phyloP scores from a whole-genome alignment of 148 eudicot genomes.

The Camellia sinensis region DNA sequence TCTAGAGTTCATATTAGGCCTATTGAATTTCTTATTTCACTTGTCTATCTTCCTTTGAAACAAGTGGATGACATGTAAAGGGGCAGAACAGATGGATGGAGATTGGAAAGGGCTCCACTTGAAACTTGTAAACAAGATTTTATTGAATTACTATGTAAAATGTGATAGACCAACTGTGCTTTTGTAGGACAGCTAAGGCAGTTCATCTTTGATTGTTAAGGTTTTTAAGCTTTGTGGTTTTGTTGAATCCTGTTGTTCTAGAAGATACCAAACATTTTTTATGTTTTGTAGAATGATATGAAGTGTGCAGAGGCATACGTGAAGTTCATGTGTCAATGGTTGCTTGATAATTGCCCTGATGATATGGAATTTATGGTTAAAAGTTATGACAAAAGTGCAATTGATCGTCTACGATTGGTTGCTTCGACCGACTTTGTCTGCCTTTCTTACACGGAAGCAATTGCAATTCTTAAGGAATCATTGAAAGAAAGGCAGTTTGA shows the following conservation, averaged over 20 bases:
- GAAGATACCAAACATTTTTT: background rate
- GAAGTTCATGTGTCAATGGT: too few relatives aligned
- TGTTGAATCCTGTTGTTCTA: background rate
- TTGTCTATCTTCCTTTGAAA: too few relatives aligned
- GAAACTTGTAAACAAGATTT: too few relatives aligned
- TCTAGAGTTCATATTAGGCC: too few relatives aligned
- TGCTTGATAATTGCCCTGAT: slow-evolving; percentile 86
- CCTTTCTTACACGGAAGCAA: slow-evolving; percentile 83
- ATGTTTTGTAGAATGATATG: slow-evolving; percentile 79
- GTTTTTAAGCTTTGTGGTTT: background rate
- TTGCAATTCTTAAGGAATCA: slow-evolving; percentile 58
- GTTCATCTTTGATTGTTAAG: background rate
- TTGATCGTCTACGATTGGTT: slow-evolving; percentile 78
- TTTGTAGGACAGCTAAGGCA: too few relatives aligned
- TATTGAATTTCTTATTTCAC: too few relatives aligned
- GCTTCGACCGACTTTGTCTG: slow-evolving; percentile 69
- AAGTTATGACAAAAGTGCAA: slow-evolving; percentile 62
- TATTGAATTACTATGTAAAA: too few relatives aligned
- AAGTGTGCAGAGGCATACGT: too few relatives aligned
- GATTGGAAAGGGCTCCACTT: too few relatives aligned
- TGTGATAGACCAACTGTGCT: too few relatives aligned
- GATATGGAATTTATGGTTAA: slow-evolving; percentile 93
- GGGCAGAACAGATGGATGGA: too few relatives aligned
- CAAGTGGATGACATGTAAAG: too few relatives aligned
- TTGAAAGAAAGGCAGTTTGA: slow-evolving; percentile 92